phyloP scores from a whole-genome alignment of 306 rosid genomes.

The Vicia faba region DNA sequence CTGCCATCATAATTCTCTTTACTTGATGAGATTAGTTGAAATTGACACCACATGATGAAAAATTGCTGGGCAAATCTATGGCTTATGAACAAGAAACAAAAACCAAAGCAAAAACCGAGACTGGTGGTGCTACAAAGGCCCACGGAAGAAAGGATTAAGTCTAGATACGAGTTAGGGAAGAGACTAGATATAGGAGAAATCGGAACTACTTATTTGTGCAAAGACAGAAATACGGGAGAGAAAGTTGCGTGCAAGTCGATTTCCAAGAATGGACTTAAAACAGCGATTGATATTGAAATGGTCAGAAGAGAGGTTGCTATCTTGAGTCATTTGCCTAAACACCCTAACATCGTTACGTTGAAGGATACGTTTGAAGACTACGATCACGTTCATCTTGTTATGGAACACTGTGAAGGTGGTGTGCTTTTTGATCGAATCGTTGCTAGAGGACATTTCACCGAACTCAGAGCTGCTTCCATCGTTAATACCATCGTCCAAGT shows the following conservation, averaged over 20 bases:
- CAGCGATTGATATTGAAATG: conserved; percentile 66
- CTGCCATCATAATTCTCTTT: too few relatives aligned
- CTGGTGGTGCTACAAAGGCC: neutral
- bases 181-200: conserved; percentile 91
- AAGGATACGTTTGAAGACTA: conserved; percentile 69
- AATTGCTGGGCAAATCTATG: neutral
- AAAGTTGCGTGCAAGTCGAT: conserved; percentile 88
- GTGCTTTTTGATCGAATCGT: conserved; percentile 72
- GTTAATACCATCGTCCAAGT: conserved; percentile 67
- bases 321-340: conserved; percentile 71
- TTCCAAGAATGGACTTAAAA: conserved; percentile 80
- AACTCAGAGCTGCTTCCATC: conserved; percentile 60
- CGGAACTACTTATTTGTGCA: conserved; percentile 82
- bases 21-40: too few relatives aligned
- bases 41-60: neutral
- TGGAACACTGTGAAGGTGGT: conserved; percentile 85
- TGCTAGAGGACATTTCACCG: conserved; percentile 71
- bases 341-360: conserved; percentile 70
- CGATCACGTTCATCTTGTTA: conserved; percentile 71
- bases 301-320: conserved; percentile 81
- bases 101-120: neutral
- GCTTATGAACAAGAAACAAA: neutral
- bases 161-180: conserved; percentile 53
- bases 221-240: conserved; percentile 70
- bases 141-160: neutral